Conservation (phyloP, 2,329 filamentous ascomycete species). For the Helminthosporium solani region DNA sequence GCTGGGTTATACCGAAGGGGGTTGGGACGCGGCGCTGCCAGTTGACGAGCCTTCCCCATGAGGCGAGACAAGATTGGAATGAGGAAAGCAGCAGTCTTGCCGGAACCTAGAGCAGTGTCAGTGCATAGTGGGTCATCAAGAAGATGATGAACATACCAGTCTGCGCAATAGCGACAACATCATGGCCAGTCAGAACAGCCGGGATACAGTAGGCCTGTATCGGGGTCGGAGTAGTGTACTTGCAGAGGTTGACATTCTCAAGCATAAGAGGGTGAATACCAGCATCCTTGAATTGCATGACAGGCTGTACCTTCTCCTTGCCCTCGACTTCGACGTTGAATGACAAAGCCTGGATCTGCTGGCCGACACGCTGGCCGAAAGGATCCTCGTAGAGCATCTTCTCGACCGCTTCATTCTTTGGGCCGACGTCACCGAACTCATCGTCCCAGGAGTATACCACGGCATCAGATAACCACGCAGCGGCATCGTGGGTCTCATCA, state of each 20-base stretch:
- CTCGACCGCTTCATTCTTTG: constrained; percentile 69
- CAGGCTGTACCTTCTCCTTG: constrained; percentile 48
- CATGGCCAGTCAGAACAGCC: constrained; percentile 71
- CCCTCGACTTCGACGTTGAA: constrained; percentile 56
- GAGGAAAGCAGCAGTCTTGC: constrained; percentile 92
- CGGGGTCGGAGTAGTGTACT: constrained; percentile 74
- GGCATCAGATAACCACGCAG: constrained; percentile 57
- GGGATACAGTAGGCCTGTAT: constrained; percentile 87
- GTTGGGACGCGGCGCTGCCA: constrained; percentile 75
- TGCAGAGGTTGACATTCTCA: constrained; percentile 71
- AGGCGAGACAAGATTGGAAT: constrained; percentile 85
- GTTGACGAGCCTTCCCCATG: constrained; percentile 93
- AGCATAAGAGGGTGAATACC: constrained; percentile 83
- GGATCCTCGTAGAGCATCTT: constrained; percentile 67
- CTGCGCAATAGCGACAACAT: constrained; percentile 87
- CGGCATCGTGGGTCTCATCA: constrained; percentile 16
- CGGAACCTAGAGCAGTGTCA: constrained; percentile 68
- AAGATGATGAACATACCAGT: constrained; percentile 65
- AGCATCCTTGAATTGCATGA: constrained; percentile 67
- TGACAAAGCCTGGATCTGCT: constrained; percentile 63
- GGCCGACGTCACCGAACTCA: constrained; percentile 83
- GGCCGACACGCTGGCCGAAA: constrained; percentile 55
- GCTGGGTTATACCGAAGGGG: constrained; percentile 55
- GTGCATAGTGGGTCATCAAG: neutral
- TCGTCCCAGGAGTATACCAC: constrained; percentile 79